phyloP scores from a whole-genome alignment of 169 alveolate species.

The Sarcocystis neurona region DNA sequence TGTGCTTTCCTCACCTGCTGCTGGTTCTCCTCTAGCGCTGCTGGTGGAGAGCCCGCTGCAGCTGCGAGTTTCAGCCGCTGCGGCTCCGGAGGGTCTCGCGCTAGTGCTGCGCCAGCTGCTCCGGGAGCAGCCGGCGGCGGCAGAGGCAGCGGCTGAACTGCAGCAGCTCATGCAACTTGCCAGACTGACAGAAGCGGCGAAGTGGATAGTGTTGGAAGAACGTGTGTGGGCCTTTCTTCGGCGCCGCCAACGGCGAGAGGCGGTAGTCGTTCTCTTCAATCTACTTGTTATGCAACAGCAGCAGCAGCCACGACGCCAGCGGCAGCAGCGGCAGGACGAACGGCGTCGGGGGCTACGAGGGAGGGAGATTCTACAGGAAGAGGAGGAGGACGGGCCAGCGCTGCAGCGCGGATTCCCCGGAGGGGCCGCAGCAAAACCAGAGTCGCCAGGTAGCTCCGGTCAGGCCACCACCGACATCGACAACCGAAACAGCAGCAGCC shows the following conservation, averaged over 20 bases:
- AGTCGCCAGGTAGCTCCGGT: no score
- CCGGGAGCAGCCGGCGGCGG: conserved; percentile 5
- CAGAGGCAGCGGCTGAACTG: not conserved
- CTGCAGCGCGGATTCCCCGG: no score
- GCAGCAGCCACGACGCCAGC: no score
- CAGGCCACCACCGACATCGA: no score
- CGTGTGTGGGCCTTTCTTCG: conserved; percentile 12
- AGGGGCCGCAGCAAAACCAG: no score
- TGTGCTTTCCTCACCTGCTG: not conserved
- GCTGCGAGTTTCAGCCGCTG: conserved; percentile 19
- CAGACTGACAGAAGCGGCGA: no score
- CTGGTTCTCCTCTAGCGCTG: not conserved
- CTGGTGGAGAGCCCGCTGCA: conserved; percentile 25
- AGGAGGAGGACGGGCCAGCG: no score
- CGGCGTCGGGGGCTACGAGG: not conserved
- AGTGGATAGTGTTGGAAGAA: not conserved
- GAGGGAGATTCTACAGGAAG: no score
- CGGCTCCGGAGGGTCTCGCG: conserved; percentile 13
- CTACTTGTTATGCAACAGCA: conserved; percentile 21
- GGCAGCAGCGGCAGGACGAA: no score
- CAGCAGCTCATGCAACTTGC: not conserved
- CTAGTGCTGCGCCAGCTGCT: conserved; percentile 12
- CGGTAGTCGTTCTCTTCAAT: not conserved
- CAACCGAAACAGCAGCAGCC: not conserved
- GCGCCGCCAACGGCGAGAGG: not conserved